phyloP scores from a whole-genome alignment of 2,329 filamentous ascomycete genomes.

The Pseudohalonectria lignicola region DNA sequence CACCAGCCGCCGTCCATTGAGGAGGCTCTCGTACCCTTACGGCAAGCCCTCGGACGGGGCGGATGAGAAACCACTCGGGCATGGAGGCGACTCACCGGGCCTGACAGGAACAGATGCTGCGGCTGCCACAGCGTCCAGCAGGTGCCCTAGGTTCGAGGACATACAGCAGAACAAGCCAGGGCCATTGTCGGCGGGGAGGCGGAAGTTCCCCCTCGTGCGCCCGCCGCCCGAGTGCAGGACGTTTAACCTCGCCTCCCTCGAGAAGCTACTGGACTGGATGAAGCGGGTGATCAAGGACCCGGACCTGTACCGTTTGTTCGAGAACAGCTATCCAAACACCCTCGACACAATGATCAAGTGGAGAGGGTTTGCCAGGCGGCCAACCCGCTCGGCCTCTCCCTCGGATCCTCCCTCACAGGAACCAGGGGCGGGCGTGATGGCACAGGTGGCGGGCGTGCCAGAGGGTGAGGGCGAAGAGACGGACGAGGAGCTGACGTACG shows the following conservation, averaged over 20 bases:
- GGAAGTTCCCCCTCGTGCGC: constrained; percentile 26
- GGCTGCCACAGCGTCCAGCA: background rate
- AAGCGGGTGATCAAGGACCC: constrained; percentile 28
- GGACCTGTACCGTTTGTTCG: constrained; percentile 69
- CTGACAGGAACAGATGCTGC: background rate
- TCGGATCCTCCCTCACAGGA: no score
- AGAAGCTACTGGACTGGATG: constrained; percentile 47
- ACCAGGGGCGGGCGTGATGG: background rate
- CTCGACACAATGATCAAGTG: constrained; percentile 73
- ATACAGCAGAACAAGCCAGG: constrained; percentile 13
- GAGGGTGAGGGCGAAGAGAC: constrained; percentile 6
- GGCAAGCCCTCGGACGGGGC: no score
- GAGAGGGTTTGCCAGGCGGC: constrained; percentile 47
- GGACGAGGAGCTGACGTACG: constrained; percentile 60
- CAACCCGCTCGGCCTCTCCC: no score
- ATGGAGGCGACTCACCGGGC: background rate
- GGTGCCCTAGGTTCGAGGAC: constrained; percentile 12
- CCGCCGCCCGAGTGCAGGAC: constrained; percentile 59
- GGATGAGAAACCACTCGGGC: no score
- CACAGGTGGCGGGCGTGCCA: background rate
- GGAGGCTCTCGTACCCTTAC: no score
- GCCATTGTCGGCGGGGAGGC: constrained; percentile 16
- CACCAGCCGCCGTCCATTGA: no score
- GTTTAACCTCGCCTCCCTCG: constrained; percentile 58
- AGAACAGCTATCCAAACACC: constrained; percentile 76